Evolutionary conservation across 352 stramenopile species (phyloP), one percentile per base, ranked within the genome.

Genomic region (Thalassiosira livingstoniorum): DNA sequence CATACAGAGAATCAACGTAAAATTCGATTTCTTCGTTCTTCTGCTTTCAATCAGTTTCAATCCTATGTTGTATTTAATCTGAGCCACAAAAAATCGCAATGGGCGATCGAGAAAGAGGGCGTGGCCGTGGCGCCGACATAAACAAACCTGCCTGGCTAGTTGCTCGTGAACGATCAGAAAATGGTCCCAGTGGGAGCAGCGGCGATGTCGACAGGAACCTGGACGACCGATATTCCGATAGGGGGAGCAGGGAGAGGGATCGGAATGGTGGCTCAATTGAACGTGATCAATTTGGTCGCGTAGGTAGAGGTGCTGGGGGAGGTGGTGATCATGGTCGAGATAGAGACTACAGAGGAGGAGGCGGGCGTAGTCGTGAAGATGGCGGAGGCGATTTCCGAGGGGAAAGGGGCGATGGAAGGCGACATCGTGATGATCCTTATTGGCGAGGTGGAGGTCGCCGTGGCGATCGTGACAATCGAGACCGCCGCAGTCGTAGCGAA

Each of bases 141-240:
- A 92, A 92, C 73, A 83, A 85, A 54, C 87, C 87, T 11, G 87
- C 87, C 39, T 92, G 87, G 87, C 83, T 92, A 78, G 86, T 82
- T 11, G 47, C 47, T 4, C 5, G 27, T 29, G 47, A 58, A 58
- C 47, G 47, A 4, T 15, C 11, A 4, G 47, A 18, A 51, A 51
- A 27, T 7, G 47, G 47, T 51, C 42, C 42, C 42, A 51, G 18
- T 51, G 58, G 37, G 45, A 60, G 47, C 42, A 61, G 39, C 35
- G 63, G n/a, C n/a, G n/a, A n/a, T n/a, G n/a, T n/a, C n/a, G n/a
- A n/a, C n/a, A n/a, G n/a, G n/a, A n/a, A n/a, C n/a, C n/a, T n/a
- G n/a, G n/a, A 23, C 37, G 54, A 42, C 35, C 34, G 32, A 37
- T n/a, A 15, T 42, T 7, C 7, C 64, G 55, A 13, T 7, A 34